phyloP scores from a whole-genome alignment of 805 yeast species.

The Peterozyma xylosa region DNA sequence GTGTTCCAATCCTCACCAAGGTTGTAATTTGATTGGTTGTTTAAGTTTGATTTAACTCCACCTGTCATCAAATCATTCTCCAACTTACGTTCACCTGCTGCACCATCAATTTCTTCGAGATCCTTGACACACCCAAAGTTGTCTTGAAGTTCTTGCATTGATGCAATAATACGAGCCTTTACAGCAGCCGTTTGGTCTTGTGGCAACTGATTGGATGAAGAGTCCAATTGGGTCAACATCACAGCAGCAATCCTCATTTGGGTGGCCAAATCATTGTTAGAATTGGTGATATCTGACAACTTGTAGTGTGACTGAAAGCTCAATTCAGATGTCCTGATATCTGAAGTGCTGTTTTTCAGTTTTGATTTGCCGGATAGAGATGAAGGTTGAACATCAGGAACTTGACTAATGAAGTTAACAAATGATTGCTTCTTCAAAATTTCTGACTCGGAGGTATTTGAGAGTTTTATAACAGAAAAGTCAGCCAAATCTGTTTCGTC shows the following conservation, averaged over 20 bases:
- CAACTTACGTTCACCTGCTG: constrained; percentile 83
- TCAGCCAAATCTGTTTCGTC: constrained; percentile 72
- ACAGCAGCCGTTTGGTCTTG: constrained; percentile 58
- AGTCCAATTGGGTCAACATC: constrained; percentile 86
- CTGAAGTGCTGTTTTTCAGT: constrained; percentile 9
- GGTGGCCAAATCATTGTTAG: constrained; percentile 56
- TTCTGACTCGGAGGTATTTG: constrained; percentile 36
- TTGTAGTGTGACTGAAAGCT: constrained; percentile 18
- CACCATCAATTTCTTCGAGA: constrained; percentile 47
- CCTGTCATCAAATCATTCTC: constrained; percentile 90
- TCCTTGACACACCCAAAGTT: constrained; percentile 45
- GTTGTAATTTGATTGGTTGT: constrained; percentile 30
- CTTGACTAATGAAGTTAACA: constrained; percentile 27
- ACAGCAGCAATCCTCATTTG: constrained; percentile 96
- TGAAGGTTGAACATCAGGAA: constrained; percentile 19
- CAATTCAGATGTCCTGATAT: constrained; percentile 17
- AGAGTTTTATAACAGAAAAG: constrained; percentile 49
- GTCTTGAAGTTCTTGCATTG: constrained; percentile 73
- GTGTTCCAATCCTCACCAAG: constrained; percentile 91
- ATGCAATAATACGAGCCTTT: constrained; percentile 58
- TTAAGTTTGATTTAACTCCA: constrained; percentile 38
- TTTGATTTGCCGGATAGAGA: background rate
- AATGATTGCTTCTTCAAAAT: constrained; percentile 32
- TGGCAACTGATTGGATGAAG: constrained; percentile 42
- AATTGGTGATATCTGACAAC: constrained; percentile 12